These are phyloP conservation scores for Mucor irregularis DNA, from an alignment of 371 early-diverging fungal genomes.

Conservation along the genomic window DNA sequence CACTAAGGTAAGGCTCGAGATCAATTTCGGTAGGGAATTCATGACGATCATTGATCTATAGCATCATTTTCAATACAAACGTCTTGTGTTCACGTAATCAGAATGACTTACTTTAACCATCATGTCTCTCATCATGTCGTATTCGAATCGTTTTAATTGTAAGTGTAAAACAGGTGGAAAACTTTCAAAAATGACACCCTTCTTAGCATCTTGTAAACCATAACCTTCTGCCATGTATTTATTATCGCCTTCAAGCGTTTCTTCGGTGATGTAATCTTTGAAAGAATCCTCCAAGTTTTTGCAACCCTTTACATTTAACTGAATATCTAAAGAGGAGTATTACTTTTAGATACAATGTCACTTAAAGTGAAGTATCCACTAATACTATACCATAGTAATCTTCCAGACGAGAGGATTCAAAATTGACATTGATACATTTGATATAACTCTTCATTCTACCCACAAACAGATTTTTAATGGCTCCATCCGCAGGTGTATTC, in stretches of 20 bases:
- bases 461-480: constrained; percentile 84
- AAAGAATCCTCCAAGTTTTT: constrained; percentile 90
- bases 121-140: constrained; percentile 87
- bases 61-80: background rate
- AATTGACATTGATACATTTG: constrained; percentile 90
- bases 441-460: constrained; percentile 95
- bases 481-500: constrained; percentile 90
- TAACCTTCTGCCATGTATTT: constrained; percentile 94
- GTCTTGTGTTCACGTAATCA: background rate
- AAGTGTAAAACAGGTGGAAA: constrained; percentile 98
- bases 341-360: too few relatives aligned
- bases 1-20: constrained; percentile 79
- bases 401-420: constrained; percentile 88
- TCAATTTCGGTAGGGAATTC: constrained; percentile 86
- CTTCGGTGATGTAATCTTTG: constrained; percentile 82
- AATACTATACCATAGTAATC: constrained; percentile 33
- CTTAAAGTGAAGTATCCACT: background rate
- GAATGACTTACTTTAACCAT: constrained; percentile 77
- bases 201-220: constrained; percentile 96
- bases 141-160: constrained; percentile 97
- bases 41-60: constrained; percentile 92
- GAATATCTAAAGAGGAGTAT: constrained; percentile 66
- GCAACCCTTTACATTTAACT: constrained; percentile 93
- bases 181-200: constrained; percentile 91
- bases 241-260: constrained; percentile 95